Evolutionary conservation across 2,329 filamentous ascomycete species (phyloP).

Genomic region (Amauroascus niger): DNA sequence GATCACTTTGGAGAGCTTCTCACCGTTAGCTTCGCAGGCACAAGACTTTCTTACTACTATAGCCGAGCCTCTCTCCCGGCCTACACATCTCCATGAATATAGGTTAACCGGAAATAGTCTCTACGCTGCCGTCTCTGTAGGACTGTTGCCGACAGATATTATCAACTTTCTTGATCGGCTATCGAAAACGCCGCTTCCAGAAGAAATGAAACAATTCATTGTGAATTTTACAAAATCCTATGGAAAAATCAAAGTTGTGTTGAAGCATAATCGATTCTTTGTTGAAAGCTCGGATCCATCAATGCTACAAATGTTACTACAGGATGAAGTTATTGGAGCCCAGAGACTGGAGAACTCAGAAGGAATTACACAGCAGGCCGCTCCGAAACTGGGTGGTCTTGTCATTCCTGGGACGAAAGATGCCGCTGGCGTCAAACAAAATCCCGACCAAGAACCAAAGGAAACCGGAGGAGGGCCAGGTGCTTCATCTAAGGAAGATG

Average conservation of each 20-base stretch:
- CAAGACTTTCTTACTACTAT: slow-evolving; percentile 95
- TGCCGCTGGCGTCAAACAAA: slow-evolving; percentile 77
- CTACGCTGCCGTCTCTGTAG: slow-evolving; percentile 90
- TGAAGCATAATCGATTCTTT: slow-evolving; percentile 90
- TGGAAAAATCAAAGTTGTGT: slow-evolving; percentile 87
- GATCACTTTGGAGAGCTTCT: slow-evolving; percentile 92
- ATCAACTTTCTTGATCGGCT: slow-evolving; percentile 79
- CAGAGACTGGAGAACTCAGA: slow-evolving; percentile 65
- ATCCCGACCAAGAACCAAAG: slow-evolving; percentile 36
- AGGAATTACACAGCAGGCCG: slow-evolving; percentile 65
- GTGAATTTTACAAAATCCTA: slow-evolving; percentile 79
- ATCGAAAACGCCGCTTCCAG: slow-evolving; percentile 76
- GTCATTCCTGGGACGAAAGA: slow-evolving; percentile 93
- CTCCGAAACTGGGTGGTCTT: slow-evolving; percentile 74
- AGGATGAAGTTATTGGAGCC: slow-evolving; percentile 70
- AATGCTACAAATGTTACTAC: slow-evolving; percentile 76
- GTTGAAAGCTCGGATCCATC: slow-evolving; percentile 83
- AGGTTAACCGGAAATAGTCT: slow-evolving; percentile 82
- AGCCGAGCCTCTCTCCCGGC: slow-evolving; percentile 82
- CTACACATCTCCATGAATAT: slow-evolving; percentile 89
- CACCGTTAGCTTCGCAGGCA: slow-evolving; percentile 71
- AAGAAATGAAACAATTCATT: slow-evolving; percentile 70
- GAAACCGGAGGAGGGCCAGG: slow-evolving; percentile 28
- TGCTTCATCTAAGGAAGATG: slow-evolving; percentile 46
- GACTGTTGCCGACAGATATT: slow-evolving; percentile 80